phyloP scores from a whole-genome alignment of 352 stramenopile genomes.

The Plasmopara muralis region DNA sequence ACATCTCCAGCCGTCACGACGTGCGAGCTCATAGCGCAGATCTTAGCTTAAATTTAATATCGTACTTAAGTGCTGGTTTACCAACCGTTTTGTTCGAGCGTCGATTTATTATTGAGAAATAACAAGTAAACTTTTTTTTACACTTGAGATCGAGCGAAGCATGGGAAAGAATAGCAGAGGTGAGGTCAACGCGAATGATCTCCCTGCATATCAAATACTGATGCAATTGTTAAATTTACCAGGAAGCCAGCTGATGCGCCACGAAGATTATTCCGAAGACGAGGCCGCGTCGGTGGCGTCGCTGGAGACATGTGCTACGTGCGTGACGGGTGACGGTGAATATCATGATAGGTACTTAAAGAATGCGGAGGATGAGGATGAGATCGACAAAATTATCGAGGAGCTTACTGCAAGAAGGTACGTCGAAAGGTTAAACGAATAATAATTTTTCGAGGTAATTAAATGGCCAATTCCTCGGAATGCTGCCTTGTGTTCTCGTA shows the following conservation, averaged over 20 bases:
- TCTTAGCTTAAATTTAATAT: background rate
- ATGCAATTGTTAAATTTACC: conserved; percentile 1
- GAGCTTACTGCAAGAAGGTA: conserved; percentile 77
- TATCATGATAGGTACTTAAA: conserved; percentile 66
- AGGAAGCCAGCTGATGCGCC: conserved; percentile 54
- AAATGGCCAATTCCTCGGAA: conserved; percentile 2
- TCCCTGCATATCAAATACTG: conserved; percentile 9
- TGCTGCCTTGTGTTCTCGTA: background rate
- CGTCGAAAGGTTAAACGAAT: too few relatives aligned
- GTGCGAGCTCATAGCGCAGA: conserved; percentile 47
- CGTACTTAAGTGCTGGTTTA: background rate
- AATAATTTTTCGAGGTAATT: background rate
- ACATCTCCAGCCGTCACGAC: conserved; percentile 61
- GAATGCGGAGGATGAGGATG: conserved; percentile 50
- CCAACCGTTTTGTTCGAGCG: background rate
- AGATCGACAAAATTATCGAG: conserved; percentile 67
- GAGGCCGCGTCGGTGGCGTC: conserved; percentile 63
- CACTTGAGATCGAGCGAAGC: background rate
- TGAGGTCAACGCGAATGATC: conserved; percentile 10
- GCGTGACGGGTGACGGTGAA: conserved; percentile 55
- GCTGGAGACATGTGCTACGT: conserved; percentile 61
- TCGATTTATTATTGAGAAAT: too few relatives aligned
- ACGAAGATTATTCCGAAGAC: conserved; percentile 65
- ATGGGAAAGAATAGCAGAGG: conserved; percentile 72
- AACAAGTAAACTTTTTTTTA: too few relatives aligned